phyloP scores from a whole-genome alignment of 805 yeast genomes.

The Ogataea siamensis region DNA sequence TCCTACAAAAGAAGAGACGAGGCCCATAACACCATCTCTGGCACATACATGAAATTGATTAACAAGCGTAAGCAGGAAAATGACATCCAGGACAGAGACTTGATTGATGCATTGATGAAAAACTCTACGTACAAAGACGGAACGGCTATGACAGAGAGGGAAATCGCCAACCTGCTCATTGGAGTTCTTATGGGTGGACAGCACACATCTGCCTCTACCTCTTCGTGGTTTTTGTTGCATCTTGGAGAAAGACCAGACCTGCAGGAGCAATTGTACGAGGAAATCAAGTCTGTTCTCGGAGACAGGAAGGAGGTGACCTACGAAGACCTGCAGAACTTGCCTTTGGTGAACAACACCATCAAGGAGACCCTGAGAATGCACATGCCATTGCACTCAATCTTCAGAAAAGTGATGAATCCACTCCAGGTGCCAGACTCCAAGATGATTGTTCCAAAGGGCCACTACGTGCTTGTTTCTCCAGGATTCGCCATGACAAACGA shows the following conservation, averaged over 20 bases:
- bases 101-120: conserved; percentile 83
- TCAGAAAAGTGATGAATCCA: conserved; percentile 83
- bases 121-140: conserved; percentile 91
- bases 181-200: conserved; percentile 99
- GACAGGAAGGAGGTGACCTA: conserved; percentile 63
- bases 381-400: conserved; percentile 93
- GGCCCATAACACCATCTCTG: conserved; percentile 81
- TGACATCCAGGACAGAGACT: conserved; percentile 81
- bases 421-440: conserved; percentile 75
- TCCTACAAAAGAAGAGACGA: conserved; percentile 75
- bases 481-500: conserved; percentile 84
- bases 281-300: conserved; percentile 62
- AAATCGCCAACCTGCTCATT: conserved; percentile 88
- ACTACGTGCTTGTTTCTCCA: conserved; percentile 88
- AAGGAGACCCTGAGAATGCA: conserved; percentile 95
- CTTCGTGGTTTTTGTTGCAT: conserved; percentile 92
- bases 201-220: conserved; percentile 95
- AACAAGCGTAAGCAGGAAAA: conserved; percentile 67
- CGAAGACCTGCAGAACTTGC: conserved; percentile 80
- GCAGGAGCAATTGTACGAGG: conserved; percentile 77
- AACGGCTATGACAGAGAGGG: conserved; percentile 87
- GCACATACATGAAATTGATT: conserved; percentile 79
- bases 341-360: conserved; percentile 76
- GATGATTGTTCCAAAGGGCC: conserved; percentile 84
- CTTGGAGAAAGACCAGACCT: conserved; percentile 83